Evolutionary conservation across 345 rosid species (phyloP).

Genomic region (Crucihimalaya himalaica): DNA sequence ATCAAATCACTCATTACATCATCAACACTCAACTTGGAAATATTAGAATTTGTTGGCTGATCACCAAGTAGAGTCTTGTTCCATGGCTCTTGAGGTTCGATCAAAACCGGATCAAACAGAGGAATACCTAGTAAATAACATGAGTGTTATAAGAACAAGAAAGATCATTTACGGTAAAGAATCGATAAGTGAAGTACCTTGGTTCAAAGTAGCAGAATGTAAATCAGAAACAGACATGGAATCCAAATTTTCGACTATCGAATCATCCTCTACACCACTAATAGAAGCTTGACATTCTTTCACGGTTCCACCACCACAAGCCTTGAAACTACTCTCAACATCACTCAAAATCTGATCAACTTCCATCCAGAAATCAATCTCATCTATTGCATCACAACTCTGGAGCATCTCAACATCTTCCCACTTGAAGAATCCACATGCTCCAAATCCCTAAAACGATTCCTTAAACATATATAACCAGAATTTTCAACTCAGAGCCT

Average conservation of each 20-base stretch:
- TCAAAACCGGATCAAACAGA: constrained; percentile 1
- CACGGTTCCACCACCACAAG: not conserved
- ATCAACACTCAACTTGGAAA: constrained; percentile 13
- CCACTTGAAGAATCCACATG: constrained; percentile 47
- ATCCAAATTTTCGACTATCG: not conserved
- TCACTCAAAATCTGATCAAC: constrained; percentile 11
- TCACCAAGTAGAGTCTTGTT: constrained; percentile 16
- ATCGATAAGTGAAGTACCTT: constrained; percentile 14
- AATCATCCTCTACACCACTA: constrained; percentile 11
- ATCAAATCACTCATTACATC: constrained; percentile 17
- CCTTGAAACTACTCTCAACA: constrained; percentile 24
- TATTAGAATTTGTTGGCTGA: constrained; percentile 19
- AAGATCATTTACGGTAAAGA: not conserved
- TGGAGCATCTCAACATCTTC: constrained; percentile 25
- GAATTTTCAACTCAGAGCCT: not conserved
- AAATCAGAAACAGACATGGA: constrained; percentile 1
- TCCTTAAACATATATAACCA: not conserved
- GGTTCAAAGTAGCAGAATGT: constrained; percentile 11
- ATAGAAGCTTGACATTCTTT: constrained; percentile 10
- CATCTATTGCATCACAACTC: constrained; percentile 11
- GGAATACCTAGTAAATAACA: not conserved
- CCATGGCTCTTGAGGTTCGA: not conserved
- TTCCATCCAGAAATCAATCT: constrained; percentile 29
- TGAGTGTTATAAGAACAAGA: not conserved
- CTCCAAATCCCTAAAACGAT: constrained; percentile 46